A percentile compares a stretch with the other conserved stretches of the same genome.
Evolutionary conservation across 2,329 filamentous ascomycete species (phyloP).

Genomic region (Fonsecaea pugnacius): DNA sequence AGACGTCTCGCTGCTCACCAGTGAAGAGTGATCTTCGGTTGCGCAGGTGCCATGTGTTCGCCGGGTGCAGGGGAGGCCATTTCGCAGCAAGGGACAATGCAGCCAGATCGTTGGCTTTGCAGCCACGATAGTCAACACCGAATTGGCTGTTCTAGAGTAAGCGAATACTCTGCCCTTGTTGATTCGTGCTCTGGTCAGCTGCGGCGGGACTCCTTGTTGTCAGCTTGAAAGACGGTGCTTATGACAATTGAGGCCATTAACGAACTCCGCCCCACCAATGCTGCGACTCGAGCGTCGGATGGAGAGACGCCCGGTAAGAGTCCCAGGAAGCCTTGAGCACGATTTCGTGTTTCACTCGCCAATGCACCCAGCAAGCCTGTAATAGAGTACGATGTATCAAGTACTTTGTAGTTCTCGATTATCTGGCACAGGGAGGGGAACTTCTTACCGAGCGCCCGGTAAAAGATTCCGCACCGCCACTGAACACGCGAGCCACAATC

Average conservation of each 20-base stretch:
- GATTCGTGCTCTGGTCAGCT: neutral
- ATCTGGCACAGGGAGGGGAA: neutral
- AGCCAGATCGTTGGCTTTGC: neutral
- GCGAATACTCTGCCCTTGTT: neutral
- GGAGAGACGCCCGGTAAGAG: neutral
- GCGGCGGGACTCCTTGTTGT: neutral
- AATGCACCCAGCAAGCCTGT: neutral
- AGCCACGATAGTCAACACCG: neutral
- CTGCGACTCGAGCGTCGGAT: neutral
- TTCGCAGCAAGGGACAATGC: neutral
- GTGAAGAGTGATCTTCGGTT: constrained; percentile 63
- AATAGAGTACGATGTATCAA: neutral
- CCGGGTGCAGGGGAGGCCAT: constrained; percentile 15
- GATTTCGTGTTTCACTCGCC: neutral
- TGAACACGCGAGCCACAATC: constrained; percentile 13
- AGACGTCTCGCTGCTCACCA: constrained; percentile 53
- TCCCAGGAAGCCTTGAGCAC: neutral
- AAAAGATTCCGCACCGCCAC: constrained; percentile 6
- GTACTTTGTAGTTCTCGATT: too few species aligned
- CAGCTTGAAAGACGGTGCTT: neutral
- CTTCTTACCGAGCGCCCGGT: neutral
- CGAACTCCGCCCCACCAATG: neutral
- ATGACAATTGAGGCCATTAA: neutral
- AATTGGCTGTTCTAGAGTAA: neutral
- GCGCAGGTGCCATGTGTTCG: constrained; percentile 2